Evolutionary conservation across 2,329 filamentous ascomycete genomes (phyloP), one percentile per base, ranked within the genome.

Genomic region (Moelleriella libera): DNA sequence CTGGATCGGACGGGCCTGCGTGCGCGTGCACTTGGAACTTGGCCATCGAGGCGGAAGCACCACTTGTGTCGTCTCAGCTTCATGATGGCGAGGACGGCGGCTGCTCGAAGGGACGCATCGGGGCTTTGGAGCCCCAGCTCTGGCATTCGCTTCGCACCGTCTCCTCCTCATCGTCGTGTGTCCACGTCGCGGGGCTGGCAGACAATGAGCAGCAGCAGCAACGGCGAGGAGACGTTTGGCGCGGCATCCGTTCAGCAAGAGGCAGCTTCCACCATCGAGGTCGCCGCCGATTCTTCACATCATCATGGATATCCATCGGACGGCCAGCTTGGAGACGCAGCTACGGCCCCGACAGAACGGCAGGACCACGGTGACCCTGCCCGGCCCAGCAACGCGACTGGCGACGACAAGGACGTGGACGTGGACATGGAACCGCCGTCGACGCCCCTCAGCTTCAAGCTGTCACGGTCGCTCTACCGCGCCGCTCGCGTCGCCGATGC

Each of bases 401-500:
- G 21, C 21, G 21, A 21, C 21, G 21, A 21, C 21, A 21, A 21
- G 21, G 21, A 21, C 14, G 40, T 14, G 14, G 3, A 9, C 14
- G 30, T 10, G 11, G 29, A 37, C 8, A 21, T 44, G 30, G 28
- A 51, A 30, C 60, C 58, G 6, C 62, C 62, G 5, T 49, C 48
- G 4, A 61, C 62, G 10, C 50, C 52, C 5, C 47, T 60, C 30
- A 51, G 53, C 30, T 66, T 60, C 51, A 59, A 56, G 41, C 61
- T 66, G 11, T 57, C 57, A 12, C 47, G 51, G 14, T 51, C 59
- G 1, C 52, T 56, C 32, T 65, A 64, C 47, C 49, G 60, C 37
- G 63, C 65, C 1, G 78, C 78, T 2, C 71, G 68, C 50, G 57
- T 63, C 5, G 71, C 75, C 1, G 54, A 62, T 21, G 21, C 21